Evolutionary conservation across 176 grass and related monocot species (phyloP).

Genomic region (Eremochloa ophiuroides): DNA sequence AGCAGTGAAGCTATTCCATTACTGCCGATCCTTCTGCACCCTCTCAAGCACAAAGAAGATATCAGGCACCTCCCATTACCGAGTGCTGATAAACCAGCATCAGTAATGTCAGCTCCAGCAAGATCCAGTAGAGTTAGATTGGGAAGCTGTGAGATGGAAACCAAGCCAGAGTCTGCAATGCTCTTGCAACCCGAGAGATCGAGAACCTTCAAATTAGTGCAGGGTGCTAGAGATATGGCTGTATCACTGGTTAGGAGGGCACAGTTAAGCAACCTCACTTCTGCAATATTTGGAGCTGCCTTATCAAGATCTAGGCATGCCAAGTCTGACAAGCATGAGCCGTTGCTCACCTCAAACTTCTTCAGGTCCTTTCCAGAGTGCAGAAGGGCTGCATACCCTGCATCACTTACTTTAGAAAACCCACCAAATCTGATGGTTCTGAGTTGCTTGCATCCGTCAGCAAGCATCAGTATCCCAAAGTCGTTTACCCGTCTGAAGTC

Average conservation of each 20-base stretch:
- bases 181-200: constrained; percentile 85
- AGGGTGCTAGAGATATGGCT: constrained; percentile 71
- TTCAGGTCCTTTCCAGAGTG: constrained; percentile 78
- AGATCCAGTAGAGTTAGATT: constrained; percentile 75
- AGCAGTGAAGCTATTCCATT: constrained; percentile 68
- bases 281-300: constrained; percentile 56
- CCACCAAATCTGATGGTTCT: constrained; percentile 81
- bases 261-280: constrained; percentile 83
- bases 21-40: constrained; percentile 79
- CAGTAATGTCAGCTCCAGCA: constrained; percentile 78
- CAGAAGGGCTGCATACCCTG: constrained; percentile 81
- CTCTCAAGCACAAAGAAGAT: constrained; percentile 68
- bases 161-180: constrained; percentile 72
- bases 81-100: constrained; percentile 67
- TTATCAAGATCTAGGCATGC: constrained; percentile 76
- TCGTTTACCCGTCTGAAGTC: constrained; percentile 85
- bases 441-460: constrained; percentile 83
- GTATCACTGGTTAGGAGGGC: constrained; percentile 80
- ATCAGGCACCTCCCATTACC: constrained; percentile 58
- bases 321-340: constrained; percentile 74
- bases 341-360: constrained; percentile 74
- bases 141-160: constrained; percentile 67
- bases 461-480: constrained; percentile 80
- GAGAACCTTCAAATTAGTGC: constrained; percentile 68
- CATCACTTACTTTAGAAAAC: constrained; percentile 92